phyloP scores from a whole-genome alignment of 495 filamentous ascomycete genomes.

The Lophium mytilinum region DNA sequence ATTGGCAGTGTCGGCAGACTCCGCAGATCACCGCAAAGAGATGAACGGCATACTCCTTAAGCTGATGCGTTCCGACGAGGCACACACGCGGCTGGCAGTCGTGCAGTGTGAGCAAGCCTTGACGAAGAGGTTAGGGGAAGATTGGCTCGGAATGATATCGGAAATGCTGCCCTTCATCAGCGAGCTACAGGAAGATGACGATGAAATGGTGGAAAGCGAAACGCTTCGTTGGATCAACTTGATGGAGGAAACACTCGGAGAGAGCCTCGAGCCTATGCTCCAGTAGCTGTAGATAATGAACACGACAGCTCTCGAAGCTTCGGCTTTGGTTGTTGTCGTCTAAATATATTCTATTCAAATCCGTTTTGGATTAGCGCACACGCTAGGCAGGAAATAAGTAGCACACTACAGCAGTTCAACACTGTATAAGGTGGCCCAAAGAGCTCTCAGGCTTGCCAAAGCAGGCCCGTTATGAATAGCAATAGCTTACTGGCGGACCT shows the following conservation, averaged over 20 bases:
- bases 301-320: too few species aligned
- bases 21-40: constrained; percentile 79
- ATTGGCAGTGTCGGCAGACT: constrained; percentile 63
- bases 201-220: constrained; percentile 83
- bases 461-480: too few species aligned
- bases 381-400: too few species aligned
- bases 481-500: too few species aligned
- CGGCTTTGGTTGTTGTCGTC: too few species aligned
- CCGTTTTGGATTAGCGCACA: too few species aligned
- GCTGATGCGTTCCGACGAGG: constrained; percentile 60
- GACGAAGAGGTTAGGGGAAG: constrained; percentile 72
- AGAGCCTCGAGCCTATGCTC: constrained; percentile 56
- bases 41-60: constrained; percentile 69
- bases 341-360: too few species aligned
- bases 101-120: constrained; percentile 70
- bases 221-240: constrained; percentile 75
- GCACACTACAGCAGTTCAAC: too few species aligned
- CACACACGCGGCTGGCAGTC: constrained; percentile 62
- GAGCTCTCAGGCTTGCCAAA: too few species aligned
- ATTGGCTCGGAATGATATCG: constrained; percentile 81
- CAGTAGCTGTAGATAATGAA: not conserved
- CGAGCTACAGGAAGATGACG: constrained; percentile 91
- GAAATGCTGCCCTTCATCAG: constrained; percentile 94
- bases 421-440: too few species aligned
- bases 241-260: constrained; percentile 81